Base-by-base conservation (phyloP, 768 basidiomycete species). In the Terana coerulea region DNA sequence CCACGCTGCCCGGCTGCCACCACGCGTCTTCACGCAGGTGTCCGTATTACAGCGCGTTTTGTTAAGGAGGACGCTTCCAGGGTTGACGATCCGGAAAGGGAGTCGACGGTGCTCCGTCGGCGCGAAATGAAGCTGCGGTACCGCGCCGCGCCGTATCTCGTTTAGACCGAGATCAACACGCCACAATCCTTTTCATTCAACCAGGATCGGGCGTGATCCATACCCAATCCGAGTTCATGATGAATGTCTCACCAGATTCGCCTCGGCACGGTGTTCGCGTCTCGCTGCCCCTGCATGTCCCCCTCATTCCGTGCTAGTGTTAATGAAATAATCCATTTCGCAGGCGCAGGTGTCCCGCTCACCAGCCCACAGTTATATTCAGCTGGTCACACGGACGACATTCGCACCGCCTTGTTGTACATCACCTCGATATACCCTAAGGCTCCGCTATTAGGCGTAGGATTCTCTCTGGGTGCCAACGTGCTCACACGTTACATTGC, bases 391-490 rank as follows among this genome's bases (percentile, higher is more conserved):
- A 98, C 95, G 8, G 85, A 94, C 57, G 95, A 99, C 69, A 74
- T 94, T 30, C 84, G 93, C 24, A 80, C 82, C 54, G 88, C 91
- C 1, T 65, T 97, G 43, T 75, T 87, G 59, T 87, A 89, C 69
- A 80, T 98, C 48, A 75, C 83, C 2, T 67, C 79, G 42, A 64
- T 67, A 54, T 95, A 85, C 60, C 95, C 95, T 2, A 70, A 76
- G 9, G 91, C 95, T 0, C 89, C 86, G 3, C 71, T 98, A 31
- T 69, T 95, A 15, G 95, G 90, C 12, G 69, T 97, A 9, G 92
- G 95, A 6, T 98, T 95, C 73, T 97, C 93, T 3, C 79, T 99
- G 31, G 97, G 95, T 36, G 89, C 94, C 36, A 92, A 91, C 64
- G 88, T 98, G 30, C 70, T 98, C 59, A 88, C 92, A 29, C 79